phyloP scores from a whole-genome alignment of 2,329 filamentous ascomycete species.

The Exophiala lecanii-corni region DNA sequence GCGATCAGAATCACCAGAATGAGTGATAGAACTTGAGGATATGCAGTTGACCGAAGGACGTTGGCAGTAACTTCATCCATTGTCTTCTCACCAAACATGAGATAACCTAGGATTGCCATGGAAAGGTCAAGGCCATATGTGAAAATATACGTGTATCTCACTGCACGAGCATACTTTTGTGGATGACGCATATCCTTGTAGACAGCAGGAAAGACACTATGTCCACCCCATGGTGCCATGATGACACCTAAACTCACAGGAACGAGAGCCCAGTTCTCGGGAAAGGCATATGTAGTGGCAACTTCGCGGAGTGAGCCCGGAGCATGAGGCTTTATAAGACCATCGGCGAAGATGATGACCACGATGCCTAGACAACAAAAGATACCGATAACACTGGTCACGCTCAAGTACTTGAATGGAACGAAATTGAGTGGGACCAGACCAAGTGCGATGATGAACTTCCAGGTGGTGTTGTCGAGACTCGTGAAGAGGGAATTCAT shows the following conservation, averaged over 20 bases:
- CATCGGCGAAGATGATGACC: slow-evolving; percentile 76
- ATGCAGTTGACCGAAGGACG: slow-evolving; percentile 69
- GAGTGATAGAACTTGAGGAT: slow-evolving; percentile 68
- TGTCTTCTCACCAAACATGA: slow-evolving; percentile 94
- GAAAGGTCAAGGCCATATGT: slow-evolving; percentile 79
- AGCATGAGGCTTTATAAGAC: slow-evolving; percentile 70
- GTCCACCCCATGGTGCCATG: slow-evolving; percentile 74
- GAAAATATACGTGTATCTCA: slow-evolving; percentile 78
- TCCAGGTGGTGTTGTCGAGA: slow-evolving; percentile 69
- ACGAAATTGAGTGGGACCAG: slow-evolving; percentile 79
- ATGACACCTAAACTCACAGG: slow-evolving; percentile 85
- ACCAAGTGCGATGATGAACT: slow-evolving; percentile 73
- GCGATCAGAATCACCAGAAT: slow-evolving; percentile 81
- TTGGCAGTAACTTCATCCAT: slow-evolving; percentile 87
- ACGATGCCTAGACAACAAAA: slow-evolving; percentile 84
- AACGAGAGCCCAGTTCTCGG: slow-evolving; percentile 78
- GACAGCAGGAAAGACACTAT: slow-evolving; percentile 78
- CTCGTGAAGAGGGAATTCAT: slow-evolving; percentile 72
- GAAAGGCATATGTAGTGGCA: slow-evolving; percentile 74
- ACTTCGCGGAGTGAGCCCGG: slow-evolving; percentile 83
- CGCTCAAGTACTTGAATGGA: slow-evolving; percentile 76
- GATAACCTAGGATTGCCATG: slow-evolving; percentile 75
- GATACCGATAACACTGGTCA: slow-evolving; percentile 91
- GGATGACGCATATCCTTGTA: slow-evolving; percentile 76
- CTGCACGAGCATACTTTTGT: slow-evolving; percentile 69